Conservation (phyloP, 2,329 filamentous ascomycete genomes). For the Trichoderma lentiforme region DNA sequence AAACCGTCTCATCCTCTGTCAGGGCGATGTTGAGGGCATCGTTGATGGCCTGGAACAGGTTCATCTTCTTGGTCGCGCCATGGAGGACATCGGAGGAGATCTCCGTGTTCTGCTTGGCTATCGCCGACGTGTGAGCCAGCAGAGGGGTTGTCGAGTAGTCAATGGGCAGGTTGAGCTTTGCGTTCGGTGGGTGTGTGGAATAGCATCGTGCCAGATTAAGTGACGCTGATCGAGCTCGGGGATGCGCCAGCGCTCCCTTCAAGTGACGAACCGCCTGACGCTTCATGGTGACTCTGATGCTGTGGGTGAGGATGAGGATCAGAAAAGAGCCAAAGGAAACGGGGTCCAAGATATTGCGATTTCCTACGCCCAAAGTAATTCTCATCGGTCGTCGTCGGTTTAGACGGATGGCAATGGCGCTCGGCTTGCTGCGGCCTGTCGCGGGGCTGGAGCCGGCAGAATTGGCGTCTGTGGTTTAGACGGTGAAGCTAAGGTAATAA, state of each 20-base stretch:
- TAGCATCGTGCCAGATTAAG: slow-evolving; percentile 37
- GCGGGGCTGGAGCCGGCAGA: slow-evolving; percentile 26
- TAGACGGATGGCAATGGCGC: slow-evolving; percentile 25
- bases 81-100: slow-evolving; percentile 63
- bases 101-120: slow-evolving; percentile 68
- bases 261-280: slow-evolving; percentile 32
- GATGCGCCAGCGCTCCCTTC: slow-evolving; percentile 27
- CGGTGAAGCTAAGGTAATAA: slow-evolving; percentile 5
- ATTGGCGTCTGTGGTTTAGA: neutral
- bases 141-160: slow-evolving; percentile 83
- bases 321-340: slow-evolving; percentile 19
- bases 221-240: slow-evolving; percentile 22
- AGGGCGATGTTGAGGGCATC: slow-evolving; percentile 81
- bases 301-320: neutral
- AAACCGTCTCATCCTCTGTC: slow-evolving; percentile 75
- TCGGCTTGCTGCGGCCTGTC: slow-evolving; percentile 40
- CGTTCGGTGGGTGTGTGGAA: slow-evolving; percentile 57
- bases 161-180: slow-evolving; percentile 75
- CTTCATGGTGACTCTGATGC: slow-evolving; percentile 29
- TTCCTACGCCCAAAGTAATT: slow-evolving; percentile 1
- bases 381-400: slow-evolving; percentile 21
- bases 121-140: slow-evolving; percentile 73
- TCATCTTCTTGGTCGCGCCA: slow-evolving; percentile 78
- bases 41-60: slow-evolving; percentile 92
- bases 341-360: slow-evolving; percentile 11